Conservation (phyloP, 1,139 yeast genomes). For the Pichia sp. region DNA sequence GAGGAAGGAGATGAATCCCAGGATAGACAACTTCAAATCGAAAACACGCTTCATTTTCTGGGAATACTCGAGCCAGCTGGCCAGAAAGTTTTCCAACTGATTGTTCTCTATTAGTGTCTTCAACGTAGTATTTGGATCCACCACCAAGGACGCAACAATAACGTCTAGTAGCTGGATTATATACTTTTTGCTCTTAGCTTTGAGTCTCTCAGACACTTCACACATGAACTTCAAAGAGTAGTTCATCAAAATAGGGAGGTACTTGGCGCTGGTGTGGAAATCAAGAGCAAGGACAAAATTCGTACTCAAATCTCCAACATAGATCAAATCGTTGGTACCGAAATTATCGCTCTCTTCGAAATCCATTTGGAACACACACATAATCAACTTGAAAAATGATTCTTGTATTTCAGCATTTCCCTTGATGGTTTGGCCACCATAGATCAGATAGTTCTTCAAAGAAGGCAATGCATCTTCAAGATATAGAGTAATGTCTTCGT, state of each 20-base stretch:
- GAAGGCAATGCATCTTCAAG: constrained; percentile 75
- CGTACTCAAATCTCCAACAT: constrained; percentile 53
- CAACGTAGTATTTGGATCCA: constrained; percentile 56
- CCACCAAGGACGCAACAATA: constrained; percentile 60
- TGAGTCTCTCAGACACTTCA: constrained; percentile 23
- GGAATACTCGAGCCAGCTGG: constrained; percentile 59
- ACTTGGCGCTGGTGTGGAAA: constrained; percentile 35
- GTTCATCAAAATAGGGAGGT: constrained; percentile 40
- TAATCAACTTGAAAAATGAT: constrained; percentile 27
- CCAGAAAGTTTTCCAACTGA: constrained; percentile 50
- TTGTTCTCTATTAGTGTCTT: constrained; percentile 45
- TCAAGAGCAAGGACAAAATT: constrained; percentile 49
- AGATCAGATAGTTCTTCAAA: constrained; percentile 71
- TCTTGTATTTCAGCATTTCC: constrained; percentile 33
- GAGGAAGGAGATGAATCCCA: constrained; percentile 61
- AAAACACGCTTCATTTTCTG: constrained; percentile 66
- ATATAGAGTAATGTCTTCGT: constrained; percentile 37
- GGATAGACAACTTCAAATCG: constrained; percentile 70
- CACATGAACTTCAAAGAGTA: constrained; percentile 28
- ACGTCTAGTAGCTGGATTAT: constrained; percentile 60
- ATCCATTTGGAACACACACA: constrained; percentile 30
- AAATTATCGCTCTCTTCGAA: constrained; percentile 37
- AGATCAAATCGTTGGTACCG: constrained; percentile 47
- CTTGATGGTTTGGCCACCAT: constrained; percentile 54
- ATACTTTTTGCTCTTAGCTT: constrained; percentile 33